phyloP scores from a whole-genome alignment of 768 basidiomycete species.

The Lactarius sp. region DNA sequence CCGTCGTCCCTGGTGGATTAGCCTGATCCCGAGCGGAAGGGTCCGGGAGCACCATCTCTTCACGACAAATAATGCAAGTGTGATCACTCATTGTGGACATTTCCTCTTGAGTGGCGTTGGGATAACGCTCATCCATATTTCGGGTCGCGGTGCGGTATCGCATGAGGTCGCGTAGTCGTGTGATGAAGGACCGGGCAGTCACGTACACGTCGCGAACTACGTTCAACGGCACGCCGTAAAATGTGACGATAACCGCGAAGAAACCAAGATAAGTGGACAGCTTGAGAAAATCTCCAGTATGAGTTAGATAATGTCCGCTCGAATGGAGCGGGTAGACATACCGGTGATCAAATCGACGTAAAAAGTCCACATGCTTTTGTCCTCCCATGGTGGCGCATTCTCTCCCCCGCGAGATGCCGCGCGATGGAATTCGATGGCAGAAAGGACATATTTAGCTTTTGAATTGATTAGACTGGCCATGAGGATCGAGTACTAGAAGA shows the following conservation, averaged over 20 bases:
- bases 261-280: slow-evolving; percentile 88
- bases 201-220: slow-evolving; percentile 97
- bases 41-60: slow-evolving; percentile 70
- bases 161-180: slow-evolving; percentile 79
- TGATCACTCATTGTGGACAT: slow-evolving; percentile 75
- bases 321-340: slow-evolving; percentile 35
- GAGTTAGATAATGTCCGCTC: slow-evolving; percentile 15
- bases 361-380: slow-evolving; percentile 96
- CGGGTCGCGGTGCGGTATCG: slow-evolving; percentile 91
- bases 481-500: slow-evolving; percentile 75
- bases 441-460: slow-evolving; percentile 77
- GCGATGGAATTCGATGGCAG: slow-evolving; percentile 73
- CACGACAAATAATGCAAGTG: slow-evolving; percentile 97
- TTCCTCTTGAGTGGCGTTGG: slow-evolving; percentile 86
- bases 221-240: slow-evolving; percentile 93
- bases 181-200: slow-evolving; percentile 88
- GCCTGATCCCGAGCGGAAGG: slow-evolving; percentile 22
- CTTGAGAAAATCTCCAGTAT: slow-evolving; percentile 81
- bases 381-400: slow-evolving; percentile 90
- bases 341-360: slow-evolving; percentile 91
- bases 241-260: slow-evolving; percentile 90
- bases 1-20: slow-evolving; percentile 26
- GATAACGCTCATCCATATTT: slow-evolving; percentile 95
- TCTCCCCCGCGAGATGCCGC: slow-evolving; percentile 75
- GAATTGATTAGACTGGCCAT: slow-evolving; percentile 76